Base-by-base conservation (phyloP, 2,329 filamentous ascomycete species). In the Cordyceps tenuipes region DNA sequence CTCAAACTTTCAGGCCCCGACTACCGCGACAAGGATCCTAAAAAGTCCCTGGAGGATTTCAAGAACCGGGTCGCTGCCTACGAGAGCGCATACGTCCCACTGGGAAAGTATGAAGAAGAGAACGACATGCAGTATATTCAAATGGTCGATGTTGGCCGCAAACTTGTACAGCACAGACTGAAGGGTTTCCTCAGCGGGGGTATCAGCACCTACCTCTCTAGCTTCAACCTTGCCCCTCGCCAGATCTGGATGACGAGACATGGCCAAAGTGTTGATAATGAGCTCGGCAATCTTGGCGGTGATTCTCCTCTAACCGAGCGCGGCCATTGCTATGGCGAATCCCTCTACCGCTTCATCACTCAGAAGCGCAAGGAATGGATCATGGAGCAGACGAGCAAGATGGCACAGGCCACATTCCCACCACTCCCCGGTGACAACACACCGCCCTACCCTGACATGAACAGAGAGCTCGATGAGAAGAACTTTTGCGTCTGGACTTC, bases 171-270 rank as follows among this genome's bases (percentile, higher is more conserved):
- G 51, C 89, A 96, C 71, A 89, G 94, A 63, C 86, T 97, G 62
- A 88, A 88, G 65, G 94, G 94, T 6, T 99, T 99, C 73, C 80
- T 99, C 53, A 91, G 91, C 61, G 90, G 89, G 44, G 90, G 94
- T 63, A 94, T 96, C 59, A 91, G 94, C 60, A 96, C 92, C 64
- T 99, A 97, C 68, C 81, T 99, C 10, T 88, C 94, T 50, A 97
- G 96, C 67, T 99, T 99, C 80, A 97, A 99, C 68, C 82, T 99
- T 17, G 90, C 93, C 0, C 92, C 94, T 0, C 83, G 94, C 59
- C 93, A 97, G 73, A 97, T 99, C 62, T 99, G 94, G 94, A 95
- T 99, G 70, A 97, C 94, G 1, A 82, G 94, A 55, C 94, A 97
- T 70, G 94, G 94, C 47, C 90, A 97, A 73, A 97, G 91, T 60